These are phyloP conservation scores for Collybia sp. DNA, from an alignment of 768 basidiomycete species.

Conservation along the genomic window DNA sequence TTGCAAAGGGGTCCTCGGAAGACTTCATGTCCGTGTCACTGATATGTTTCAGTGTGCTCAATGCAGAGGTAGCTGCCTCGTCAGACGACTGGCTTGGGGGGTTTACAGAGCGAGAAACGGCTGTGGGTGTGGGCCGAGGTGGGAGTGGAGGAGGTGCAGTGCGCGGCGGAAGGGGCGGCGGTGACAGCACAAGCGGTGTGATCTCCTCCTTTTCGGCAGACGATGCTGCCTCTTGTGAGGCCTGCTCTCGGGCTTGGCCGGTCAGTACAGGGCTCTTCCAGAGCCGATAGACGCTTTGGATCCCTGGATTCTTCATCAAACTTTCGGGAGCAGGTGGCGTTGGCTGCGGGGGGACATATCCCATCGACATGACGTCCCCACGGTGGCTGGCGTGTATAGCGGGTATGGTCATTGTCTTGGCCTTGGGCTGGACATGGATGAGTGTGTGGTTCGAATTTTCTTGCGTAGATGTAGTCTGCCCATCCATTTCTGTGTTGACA, in stretches of 20 bases:
- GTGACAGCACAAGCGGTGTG: constrained; percentile 15
- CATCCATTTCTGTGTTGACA: constrained; percentile 24
- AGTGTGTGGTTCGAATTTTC: constrained; percentile 32
- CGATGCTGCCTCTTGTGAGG: constrained; percentile 7
- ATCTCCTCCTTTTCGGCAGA: constrained; percentile 22
- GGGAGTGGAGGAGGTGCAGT: constrained; percentile 44
- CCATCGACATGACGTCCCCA: constrained; percentile 85
- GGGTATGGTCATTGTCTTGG: constrained; percentile 81
- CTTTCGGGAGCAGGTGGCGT: constrained; percentile 26
- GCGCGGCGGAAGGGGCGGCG: constrained; percentile 36
- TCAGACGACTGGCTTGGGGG: constrained; percentile 16
- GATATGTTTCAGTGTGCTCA: constrained; percentile 41
- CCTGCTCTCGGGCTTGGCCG: constrained; percentile 12
- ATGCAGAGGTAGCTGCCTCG: constrained; percentile 27
- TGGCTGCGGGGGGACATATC: constrained; percentile 54
- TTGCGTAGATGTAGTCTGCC: constrained; percentile 17
- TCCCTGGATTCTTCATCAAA: constrained; percentile 47
- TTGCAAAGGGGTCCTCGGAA: background rate
- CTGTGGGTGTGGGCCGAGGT: constrained; percentile 31
- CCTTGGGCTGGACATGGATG: constrained; percentile 75
- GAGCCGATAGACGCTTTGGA: constrained; percentile 69
- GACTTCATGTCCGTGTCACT: no score
- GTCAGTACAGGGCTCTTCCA: constrained; percentile 53
- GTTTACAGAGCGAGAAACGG: constrained; percentile 20
- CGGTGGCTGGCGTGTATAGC: constrained; percentile 82